A percentile compares a stretch with the other conserved stretches of the same genome.
Evolutionary conservation across 192 early-diverging fungal species (phyloP).

Genomic region (Backusella tuberculispora): DNA sequence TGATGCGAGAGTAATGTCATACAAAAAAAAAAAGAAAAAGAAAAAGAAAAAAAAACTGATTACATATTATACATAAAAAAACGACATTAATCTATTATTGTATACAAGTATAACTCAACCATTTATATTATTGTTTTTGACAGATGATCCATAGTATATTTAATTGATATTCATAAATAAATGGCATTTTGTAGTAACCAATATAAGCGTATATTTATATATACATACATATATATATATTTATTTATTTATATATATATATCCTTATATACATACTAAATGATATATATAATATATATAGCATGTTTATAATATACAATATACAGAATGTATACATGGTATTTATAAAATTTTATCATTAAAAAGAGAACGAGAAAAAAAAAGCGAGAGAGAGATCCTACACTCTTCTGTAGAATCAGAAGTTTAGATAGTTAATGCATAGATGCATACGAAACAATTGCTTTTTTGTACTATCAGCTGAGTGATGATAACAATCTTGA

Average conservation of each 20-base stretch:
- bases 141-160: neutral
- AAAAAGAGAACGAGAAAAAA: neutral
- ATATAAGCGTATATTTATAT: too few species aligned
- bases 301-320: too few species aligned
- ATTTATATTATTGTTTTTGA: constrained; percentile 8
- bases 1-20: constrained; percentile 10
- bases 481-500: constrained; percentile 11
- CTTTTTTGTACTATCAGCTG: constrained; percentile 6
- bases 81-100: neutral
- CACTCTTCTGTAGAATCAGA: constrained; percentile 8
- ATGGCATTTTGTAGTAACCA: neutral
- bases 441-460: constrained; percentile 16
- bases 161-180: neutral
- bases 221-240: too few species aligned
- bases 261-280: too few species aligned
- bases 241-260: too few species aligned
- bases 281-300: too few species aligned
- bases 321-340: neutral
- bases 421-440: constrained; percentile 13
- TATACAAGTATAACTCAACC: neutral
- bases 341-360: neutral
- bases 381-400: neutral
- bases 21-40: constrained; percentile 3
- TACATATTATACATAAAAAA: constrained; percentile 5
- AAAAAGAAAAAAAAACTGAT: neutral